Percentiles rank a stretch among this genome's conserved stretches.
These are phyloP conservation scores for Hymenoscyphus fraxineus DNA, from an alignment of 2,329 filamentous ascomycete genomes.

Conservation along the genomic window DNA sequence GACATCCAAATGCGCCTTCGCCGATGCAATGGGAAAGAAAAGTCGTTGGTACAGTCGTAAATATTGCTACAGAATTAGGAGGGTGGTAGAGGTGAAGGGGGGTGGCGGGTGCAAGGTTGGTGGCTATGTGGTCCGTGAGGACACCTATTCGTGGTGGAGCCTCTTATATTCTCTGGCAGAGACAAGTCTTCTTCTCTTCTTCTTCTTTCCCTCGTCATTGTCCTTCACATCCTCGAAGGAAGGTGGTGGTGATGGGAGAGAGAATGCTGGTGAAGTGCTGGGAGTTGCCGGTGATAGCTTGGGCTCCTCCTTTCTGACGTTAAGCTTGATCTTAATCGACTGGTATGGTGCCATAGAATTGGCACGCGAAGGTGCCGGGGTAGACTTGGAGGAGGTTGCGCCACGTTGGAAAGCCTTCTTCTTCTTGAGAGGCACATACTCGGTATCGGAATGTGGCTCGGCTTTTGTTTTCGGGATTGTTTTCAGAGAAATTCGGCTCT, in stretches of 20 bases:
- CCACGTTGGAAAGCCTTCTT: background rate
- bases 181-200: background rate
- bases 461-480: constrained; percentile 5
- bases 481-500: background rate
- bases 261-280: background rate
- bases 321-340: constrained; percentile 9
- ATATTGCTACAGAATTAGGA: too few species aligned
- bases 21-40: too few species aligned
- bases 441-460: constrained; percentile 3
- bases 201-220: background rate
- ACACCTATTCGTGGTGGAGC: too few species aligned
- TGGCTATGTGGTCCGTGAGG: too few species aligned
- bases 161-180: too few species aligned
- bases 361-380: background rate
- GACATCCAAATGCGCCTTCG: too few species aligned
- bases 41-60: too few species aligned
- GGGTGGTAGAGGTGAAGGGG: too few species aligned
- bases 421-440: constrained; percentile 5
- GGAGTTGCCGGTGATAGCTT: background rate
- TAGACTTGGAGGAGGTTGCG: background rate
- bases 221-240: background rate
- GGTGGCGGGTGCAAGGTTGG: too few species aligned
- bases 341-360: constrained; percentile 4
- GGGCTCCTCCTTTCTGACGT: constrained; percentile 2
- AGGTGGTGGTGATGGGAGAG: background rate